Evolutionary conservation across 1,284 basidiomycete species (phyloP).

Genomic region (Ustilago hordei): DNA sequence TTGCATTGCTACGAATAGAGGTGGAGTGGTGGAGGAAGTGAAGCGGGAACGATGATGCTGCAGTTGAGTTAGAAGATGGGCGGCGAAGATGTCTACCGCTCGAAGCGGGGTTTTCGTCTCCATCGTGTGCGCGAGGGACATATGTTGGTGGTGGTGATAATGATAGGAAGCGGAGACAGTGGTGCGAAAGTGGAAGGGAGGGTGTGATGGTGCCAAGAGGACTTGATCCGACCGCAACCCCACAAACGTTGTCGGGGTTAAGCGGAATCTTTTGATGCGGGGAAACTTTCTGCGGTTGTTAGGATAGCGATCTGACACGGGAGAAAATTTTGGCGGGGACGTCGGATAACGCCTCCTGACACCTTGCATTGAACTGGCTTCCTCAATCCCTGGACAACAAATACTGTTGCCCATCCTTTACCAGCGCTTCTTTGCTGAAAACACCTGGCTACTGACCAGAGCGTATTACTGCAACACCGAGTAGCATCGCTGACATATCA

Average conservation of each 20-base stretch:
- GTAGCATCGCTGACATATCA: neutral
- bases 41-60: slow-evolving; percentile 15
- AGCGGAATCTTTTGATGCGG: neutral
- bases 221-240: slow-evolving; percentile 4
- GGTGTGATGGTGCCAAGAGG: neutral
- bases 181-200: neutral
- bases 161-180: neutral
- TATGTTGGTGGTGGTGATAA: neutral
- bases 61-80: slow-evolving; percentile 34
- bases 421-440: no score
- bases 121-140: slow-evolving; percentile 5
- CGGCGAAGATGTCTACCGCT: slow-evolving; percentile 35
- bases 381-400: neutral
- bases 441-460: no score
- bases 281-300: neutral
- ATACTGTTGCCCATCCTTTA: no score
- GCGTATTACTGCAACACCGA: no score
- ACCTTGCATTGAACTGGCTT: neutral
- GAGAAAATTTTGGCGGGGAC: neutral
- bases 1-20: slow-evolving; percentile 51
- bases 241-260: neutral
- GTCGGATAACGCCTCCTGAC: slow-evolving; percentile 4
- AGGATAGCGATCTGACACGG: neutral
- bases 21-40: neutral
- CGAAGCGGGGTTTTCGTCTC: slow-evolving; percentile 3